Conservation (phyloP, 2,329 filamentous ascomycete genomes). For the Aureobasidium lini region DNA sequence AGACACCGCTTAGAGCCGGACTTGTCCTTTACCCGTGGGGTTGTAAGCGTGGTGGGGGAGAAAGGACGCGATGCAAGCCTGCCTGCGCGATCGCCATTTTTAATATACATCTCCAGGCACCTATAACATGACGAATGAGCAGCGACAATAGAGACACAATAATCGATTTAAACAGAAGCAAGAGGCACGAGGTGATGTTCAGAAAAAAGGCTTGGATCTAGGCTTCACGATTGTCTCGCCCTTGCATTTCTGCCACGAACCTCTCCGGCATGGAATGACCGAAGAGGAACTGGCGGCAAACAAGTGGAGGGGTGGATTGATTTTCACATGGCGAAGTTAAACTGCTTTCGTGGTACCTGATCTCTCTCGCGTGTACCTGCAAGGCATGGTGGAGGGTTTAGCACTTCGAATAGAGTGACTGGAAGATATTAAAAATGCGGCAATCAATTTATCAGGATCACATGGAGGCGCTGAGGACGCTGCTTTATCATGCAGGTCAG, state of each 20-base stretch:
- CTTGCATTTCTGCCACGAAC: neutral
- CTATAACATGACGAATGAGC: neutral
- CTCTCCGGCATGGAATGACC: neutral
- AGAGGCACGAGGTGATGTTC: no score
- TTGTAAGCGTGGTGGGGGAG: neutral
- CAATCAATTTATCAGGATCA: neutral
- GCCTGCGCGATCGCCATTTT: neutral
- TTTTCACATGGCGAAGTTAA: constrained; percentile 2
- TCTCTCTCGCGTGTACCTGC: neutral
- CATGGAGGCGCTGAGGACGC: neutral
- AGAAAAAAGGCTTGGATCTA: neutral
- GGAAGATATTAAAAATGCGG: neutral
- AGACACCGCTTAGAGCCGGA: neutral
- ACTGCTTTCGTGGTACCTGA: neutral
- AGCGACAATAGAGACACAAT: neutral
- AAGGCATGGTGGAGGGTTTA: neutral
- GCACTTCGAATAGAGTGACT: neutral
- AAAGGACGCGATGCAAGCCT: neutral
- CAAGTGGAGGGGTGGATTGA: neutral
- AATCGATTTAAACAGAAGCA: no score
- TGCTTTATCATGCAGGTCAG: constrained; percentile 7
- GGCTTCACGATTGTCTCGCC: neutral
- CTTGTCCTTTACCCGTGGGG: no score
- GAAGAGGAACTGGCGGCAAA: neutral
- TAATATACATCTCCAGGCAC: neutral